These are phyloP conservation scores for Lodderomyces beijingensis DNA, from an alignment of 1,139 yeast species.

Conservation along the genomic window DNA sequence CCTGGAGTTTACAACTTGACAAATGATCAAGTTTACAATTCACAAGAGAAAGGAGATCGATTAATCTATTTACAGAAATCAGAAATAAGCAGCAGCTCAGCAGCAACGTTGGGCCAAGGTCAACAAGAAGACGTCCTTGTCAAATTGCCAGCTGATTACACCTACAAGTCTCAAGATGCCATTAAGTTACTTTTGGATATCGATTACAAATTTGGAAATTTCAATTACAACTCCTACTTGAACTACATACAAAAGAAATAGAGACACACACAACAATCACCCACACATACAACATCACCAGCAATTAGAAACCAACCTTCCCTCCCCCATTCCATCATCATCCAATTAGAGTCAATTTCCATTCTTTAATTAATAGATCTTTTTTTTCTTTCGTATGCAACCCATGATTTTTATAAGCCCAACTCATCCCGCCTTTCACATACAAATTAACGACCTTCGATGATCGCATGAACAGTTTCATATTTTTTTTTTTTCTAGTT, in stretches of 20 bases:
- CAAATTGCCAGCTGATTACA: slow-evolving; percentile 45
- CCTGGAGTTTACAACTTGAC: slow-evolving; percentile 47
- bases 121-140: slow-evolving; percentile 33
- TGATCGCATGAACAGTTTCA: slow-evolving; percentile 1
- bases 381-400: too few relatives aligned
- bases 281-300: not conserved
- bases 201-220: slow-evolving; percentile 58
- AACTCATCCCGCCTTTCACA: too few relatives aligned
- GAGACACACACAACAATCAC: not conserved
- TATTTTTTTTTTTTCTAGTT: too few relatives aligned
- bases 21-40: slow-evolving; percentile 44
- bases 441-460: slow-evolving; percentile 3
- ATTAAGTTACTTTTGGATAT: slow-evolving; percentile 59
- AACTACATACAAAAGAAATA: slow-evolving; percentile 38
- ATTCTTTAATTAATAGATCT: too few relatives aligned
- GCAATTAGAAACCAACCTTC: not conserved
- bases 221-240: slow-evolving; percentile 48
- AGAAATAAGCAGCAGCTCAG: slow-evolving; percentile 22
- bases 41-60: slow-evolving; percentile 33
- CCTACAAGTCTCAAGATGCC: slow-evolving; percentile 59
- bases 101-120: slow-evolving; percentile 5
- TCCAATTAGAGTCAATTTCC: too few relatives aligned
- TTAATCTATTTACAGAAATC: slow-evolving; percentile 36
- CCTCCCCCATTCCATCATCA: too few relatives aligned
- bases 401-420: too few relatives aligned